phyloP scores from a whole-genome alignment of 73 alveolate genomes.

The Blepharisma stoltei region DNA sequence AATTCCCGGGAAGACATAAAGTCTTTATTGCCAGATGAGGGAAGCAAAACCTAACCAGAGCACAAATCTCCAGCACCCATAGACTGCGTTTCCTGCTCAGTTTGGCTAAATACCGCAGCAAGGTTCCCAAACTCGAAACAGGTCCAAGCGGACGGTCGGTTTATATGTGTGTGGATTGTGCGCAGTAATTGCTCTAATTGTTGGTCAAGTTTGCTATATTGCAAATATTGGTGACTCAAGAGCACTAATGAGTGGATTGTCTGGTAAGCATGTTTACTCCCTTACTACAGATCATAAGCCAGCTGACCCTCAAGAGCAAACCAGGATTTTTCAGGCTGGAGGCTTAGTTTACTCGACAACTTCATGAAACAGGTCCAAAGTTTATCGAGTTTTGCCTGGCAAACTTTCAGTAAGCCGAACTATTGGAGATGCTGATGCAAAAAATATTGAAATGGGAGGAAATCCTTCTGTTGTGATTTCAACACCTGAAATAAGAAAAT shows the following conservation, averaged over 20 bases:
- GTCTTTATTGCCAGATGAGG: no score
- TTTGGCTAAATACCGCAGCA: no score
- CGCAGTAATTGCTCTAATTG: slow-evolving; percentile 68
- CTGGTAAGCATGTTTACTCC: slow-evolving; percentile 50
- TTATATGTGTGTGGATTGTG: slow-evolving; percentile 90
- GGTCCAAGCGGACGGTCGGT: no score
- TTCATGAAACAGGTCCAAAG: slow-evolving; percentile 71
- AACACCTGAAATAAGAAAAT: slow-evolving; percentile 88
- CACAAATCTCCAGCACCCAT: no score
- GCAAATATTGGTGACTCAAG: slow-evolving; percentile 81
- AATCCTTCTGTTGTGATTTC: slow-evolving; percentile 91
- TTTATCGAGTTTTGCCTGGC: slow-evolving; percentile 96
- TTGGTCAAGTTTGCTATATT: slow-evolving; percentile 59
- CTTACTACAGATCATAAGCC: slow-evolving; percentile 80
- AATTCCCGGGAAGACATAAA: no score
- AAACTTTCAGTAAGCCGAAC: slow-evolving; percentile 92
- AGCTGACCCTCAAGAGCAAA: slow-evolving; percentile 33
- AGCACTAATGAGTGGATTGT: slow-evolving; percentile 57
- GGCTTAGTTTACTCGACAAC: slow-evolving; percentile 80
- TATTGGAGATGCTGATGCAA: slow-evolving; percentile 96
- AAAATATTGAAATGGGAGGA: slow-evolving; percentile 89
- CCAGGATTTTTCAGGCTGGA: slow-evolving; percentile 82
- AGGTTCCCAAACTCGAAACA: no score
- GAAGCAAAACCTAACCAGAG: no score
- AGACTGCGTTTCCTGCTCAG: no score